Conservation (phyloP, 2,329 filamentous ascomycete genomes). For the Colletotrichum sp. region DNA sequence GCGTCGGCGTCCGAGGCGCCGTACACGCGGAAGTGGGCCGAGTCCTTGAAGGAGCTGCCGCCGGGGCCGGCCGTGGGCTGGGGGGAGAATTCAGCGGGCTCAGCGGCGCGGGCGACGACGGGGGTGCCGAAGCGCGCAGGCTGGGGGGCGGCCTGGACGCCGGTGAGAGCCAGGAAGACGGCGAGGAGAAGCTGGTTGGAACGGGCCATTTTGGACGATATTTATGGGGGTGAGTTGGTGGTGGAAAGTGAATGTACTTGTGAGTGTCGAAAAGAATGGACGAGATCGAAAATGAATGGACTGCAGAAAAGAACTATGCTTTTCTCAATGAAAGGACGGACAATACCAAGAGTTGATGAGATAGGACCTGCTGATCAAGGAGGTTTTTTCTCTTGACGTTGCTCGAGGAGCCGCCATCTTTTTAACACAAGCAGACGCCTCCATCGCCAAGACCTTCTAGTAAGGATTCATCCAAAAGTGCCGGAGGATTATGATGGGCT, state of each 20-base stretch:
- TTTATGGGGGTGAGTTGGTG: not conserved
- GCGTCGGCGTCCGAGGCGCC: constrained; percentile 25
- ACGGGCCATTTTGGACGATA: not conserved
- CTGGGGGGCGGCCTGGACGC: constrained; percentile 8
- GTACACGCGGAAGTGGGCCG: constrained; percentile 46
- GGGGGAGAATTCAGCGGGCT: constrained; percentile 29
- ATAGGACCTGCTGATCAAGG: not conserved
- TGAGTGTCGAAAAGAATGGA: not conserved
- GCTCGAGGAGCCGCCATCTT: not conserved
- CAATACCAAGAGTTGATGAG: not conserved
- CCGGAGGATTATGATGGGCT: not conserved
- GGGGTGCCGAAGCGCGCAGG: constrained; percentile 53
- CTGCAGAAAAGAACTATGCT: not conserved
- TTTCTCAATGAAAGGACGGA: not conserved
- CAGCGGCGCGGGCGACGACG: constrained; percentile 33
- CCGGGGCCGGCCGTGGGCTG: constrained; percentile 36
- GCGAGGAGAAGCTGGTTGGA: constrained; percentile 5
- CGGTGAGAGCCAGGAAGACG: not conserved
- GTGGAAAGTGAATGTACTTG: not conserved
- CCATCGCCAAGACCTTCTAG: constrained; percentile 2
- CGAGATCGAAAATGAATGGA: not conserved
- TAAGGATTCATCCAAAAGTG: not conserved
- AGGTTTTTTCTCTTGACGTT: not conserved
- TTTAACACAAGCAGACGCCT: not conserved
- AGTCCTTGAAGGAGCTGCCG: constrained; percentile 34